These are phyloP conservation scores for Lepraria neglecta DNA, from an alignment of 495 filamentous ascomycete species.

Conservation along the genomic window DNA sequence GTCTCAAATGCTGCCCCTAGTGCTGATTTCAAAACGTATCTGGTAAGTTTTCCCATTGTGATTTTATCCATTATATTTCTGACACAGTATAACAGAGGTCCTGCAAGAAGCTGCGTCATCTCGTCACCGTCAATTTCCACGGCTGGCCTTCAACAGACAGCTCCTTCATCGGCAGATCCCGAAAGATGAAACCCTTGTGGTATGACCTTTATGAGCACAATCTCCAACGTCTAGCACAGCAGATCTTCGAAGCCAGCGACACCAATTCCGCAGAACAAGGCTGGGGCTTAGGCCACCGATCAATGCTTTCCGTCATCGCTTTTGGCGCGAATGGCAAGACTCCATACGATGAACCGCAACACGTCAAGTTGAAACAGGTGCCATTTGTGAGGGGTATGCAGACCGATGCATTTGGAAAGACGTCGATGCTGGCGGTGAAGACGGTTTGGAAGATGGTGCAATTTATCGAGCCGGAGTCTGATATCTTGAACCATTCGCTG, in stretches of 20 bases:
- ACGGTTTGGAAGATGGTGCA: conserved; percentile 21
- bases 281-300: conserved; percentile 17
- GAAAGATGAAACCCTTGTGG: conserved; percentile 10
- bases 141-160: conserved; percentile 16
- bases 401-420: conserved; percentile 18
- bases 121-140: conserved; percentile 14
- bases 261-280: conserved; percentile 15
- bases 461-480: conserved; percentile 20
- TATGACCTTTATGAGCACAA: conserved; percentile 18
- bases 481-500: conserved; percentile 18
- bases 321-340: conserved; percentile 19
- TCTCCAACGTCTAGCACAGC: conserved; percentile 18
- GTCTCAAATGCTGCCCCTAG: conserved; percentile 17
- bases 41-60: not conserved
- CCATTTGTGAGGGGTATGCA: conserved; percentile 15
- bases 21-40: conserved; percentile 5
- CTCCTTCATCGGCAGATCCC: conserved; percentile 10
- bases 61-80: not conserved
- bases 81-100: not conserved
- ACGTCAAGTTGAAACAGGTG: conserved; percentile 16
- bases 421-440: conserved; percentile 17
- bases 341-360: conserved; percentile 5
- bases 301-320: conserved; percentile 19
- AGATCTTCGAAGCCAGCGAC: conserved; percentile 21
- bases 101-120: conserved; percentile 15